Base-by-base conservation (phyloP, 129 eudicot genomes). In the Ambrosia trifida region DNA sequence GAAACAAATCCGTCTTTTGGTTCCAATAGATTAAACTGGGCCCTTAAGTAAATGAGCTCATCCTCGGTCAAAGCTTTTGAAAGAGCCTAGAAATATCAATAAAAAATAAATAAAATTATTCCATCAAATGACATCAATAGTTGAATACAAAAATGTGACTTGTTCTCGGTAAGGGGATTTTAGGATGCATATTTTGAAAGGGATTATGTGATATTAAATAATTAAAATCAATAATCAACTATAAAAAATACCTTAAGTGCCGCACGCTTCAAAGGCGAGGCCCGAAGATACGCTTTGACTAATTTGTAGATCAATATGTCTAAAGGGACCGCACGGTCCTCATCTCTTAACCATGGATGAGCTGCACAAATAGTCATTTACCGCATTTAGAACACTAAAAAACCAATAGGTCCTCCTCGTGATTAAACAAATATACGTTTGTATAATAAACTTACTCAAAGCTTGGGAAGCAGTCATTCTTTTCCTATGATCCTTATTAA, bases 11-110 rank as follows among this genome's bases (percentile, higher is more conserved):
- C 97, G 70, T 84, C 95, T 82, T 76, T 86, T 19, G 99, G 99
- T 78, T 90, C 96, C 82, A 95, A 72, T 32, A 88, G 89, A 20
- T 77, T 76, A 68, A 87, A 95, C 81, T 95, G 99, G 63, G 97
- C 88, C 80, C 83, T 49, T 17, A 90, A 85, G 83, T 90, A 95
- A 62, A 84, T 61, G 5, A 90, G 80, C 73, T 95, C 91, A 70
- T 95, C 91, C 76, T 90, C 97, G 3, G 86, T 76, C 83, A 90
- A 80, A 84, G 96, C 97, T 83, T 88, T 95, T 12, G 99, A 95
- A 71, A 95, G 89, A 49, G 99, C 97, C 99, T 78, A 83, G 75
- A 41, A 78, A 64, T 36, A 61, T 68, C 33, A 69, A 76, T 28
- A 49, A 69, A 12, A 33, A 38, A 0, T 38, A 41, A 51, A 61